Evolutionary conservation across 2,329 filamentous ascomycete genomes (phyloP).

Genomic region (Daldinia sp.): DNA sequence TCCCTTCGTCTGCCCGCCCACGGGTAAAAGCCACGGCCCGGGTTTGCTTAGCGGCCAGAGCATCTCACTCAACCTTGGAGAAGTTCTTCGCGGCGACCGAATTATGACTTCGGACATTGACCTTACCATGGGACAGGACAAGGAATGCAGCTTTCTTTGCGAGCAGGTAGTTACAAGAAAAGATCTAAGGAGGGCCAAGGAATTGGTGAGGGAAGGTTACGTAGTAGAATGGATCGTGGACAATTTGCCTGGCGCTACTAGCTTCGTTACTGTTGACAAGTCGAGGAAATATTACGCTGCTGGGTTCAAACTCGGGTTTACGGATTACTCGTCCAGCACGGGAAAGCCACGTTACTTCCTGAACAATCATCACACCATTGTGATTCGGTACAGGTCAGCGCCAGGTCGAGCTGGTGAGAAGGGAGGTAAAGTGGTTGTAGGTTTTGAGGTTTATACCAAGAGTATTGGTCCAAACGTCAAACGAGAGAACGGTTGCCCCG

Average conservation of each 20-base stretch:
- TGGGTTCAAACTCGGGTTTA: constrained; percentile 88
- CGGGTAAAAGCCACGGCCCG: constrained; percentile 73
- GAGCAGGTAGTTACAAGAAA: constrained; percentile 72
- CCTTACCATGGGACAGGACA: constrained; percentile 80
- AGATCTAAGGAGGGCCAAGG: constrained; percentile 74
- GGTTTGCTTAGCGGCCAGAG: constrained; percentile 80
- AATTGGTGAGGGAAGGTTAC: constrained; percentile 82
- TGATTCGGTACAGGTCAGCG: constrained; percentile 81
- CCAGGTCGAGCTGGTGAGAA: constrained; percentile 75
- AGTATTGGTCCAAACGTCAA: constrained; percentile 74
- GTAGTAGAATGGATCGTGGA: constrained; percentile 95
- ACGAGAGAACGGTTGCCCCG: constrained; percentile 76
- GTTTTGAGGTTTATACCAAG: constrained; percentile 91
- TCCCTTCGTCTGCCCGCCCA: constrained; percentile 86
- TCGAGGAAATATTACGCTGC: constrained; percentile 88
- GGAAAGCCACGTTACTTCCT: constrained; percentile 77
- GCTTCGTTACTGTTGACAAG: constrained; percentile 88
- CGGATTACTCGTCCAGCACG: constrained; percentile 70
- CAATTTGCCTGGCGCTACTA: constrained; percentile 88
- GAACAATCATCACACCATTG: constrained; percentile 89
- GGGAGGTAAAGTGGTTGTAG: constrained; percentile 84
- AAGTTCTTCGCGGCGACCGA: constrained; percentile 87
- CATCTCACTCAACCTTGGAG: constrained; percentile 85
- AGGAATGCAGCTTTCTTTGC: constrained; percentile 79
- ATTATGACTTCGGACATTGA: constrained; percentile 89